Evolutionary conservation across 768 basidiomycete genomes (phyloP), one percentile per base, ranked within the genome.

Genomic region (Termitomyces bulborhizus): DNA sequence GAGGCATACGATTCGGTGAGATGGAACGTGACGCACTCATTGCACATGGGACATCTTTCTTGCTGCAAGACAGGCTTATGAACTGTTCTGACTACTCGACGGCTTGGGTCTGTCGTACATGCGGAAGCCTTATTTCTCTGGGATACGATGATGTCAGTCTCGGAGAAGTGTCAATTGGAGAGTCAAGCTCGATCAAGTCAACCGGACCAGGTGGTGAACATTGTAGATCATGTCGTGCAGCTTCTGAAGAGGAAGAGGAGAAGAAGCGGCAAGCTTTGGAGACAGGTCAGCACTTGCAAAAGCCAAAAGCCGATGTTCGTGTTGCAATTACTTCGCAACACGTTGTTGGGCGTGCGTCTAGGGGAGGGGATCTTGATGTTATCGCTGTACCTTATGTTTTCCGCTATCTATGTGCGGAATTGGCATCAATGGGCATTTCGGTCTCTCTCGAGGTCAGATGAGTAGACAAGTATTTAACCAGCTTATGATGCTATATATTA

Each of bases 1-100:
- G 97, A 64, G 97, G 97, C 65, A 99, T 99, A 66, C 94, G 97
- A 53, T 98, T 99, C 68, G 97, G 97, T 63, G 97, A 99, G 76
- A 99, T 99, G 97, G 97, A 99, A 71, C 90, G 97, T 51, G 97
- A 99, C 68, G 97, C 97, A 11, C 81, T 99, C 50, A 95, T 99
- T 62, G 97, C 97, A 3, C 97, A 99, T 70, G 97, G 97, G 44
- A 97, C 97, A 13, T 94, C 95, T 1, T 99, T 97, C 86, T 79
- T 99, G 40, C 83, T 99, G 24, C 97, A 99, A 76, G 97, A 99
- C 73, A 81, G 97, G 55, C 74, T 99, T 67, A 98, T 99, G 97
- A 99, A 99, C 73, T 99, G 97, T 68, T 98, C 96, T 27, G 97
- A 99, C 72, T 99, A 98, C 71, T 98, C 97, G 27, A 98, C 94